Percentiles rank a stretch among this genome's conserved stretches.
These are phyloP conservation scores for Odonthalia washingtoniensis DNA, from an alignment of 31 red algal species.

Conservation along the genomic window DNA sequence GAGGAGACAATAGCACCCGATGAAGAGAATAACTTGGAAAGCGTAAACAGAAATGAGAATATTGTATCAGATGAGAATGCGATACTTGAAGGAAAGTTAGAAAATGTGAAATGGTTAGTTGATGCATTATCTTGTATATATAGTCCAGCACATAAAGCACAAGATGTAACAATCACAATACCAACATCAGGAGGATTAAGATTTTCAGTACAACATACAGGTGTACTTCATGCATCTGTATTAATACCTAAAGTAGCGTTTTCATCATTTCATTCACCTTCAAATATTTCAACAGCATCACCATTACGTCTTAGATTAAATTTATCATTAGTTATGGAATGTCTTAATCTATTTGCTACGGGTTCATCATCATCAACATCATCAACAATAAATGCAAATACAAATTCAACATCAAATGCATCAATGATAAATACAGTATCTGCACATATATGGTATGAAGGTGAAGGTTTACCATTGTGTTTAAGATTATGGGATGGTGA, in stretches of 20 bases:
- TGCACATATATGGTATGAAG: conserved; percentile 45
- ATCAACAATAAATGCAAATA: no score
- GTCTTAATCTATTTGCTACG: conserved; percentile 62
- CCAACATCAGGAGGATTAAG: conserved; percentile 43
- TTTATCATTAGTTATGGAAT: conserved; percentile 62
- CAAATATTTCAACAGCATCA: background rate
- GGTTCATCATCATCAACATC: conserved; percentile 24
- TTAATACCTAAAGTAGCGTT: conserved; percentile 50
- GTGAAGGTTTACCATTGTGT: conserved; percentile 52
- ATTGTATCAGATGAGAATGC: no score
- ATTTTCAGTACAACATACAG: conserved; percentile 49
- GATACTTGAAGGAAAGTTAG: conserved; percentile 56
- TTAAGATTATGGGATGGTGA: conserved; percentile 54
- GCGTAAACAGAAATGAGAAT: no score
- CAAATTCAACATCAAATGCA: no score
- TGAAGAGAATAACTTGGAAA: no score
- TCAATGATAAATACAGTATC: no score
- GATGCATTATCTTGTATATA: conserved; percentile 71
- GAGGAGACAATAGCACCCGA: no score
- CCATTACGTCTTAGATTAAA: conserved; percentile 27
- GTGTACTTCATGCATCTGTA: conserved; percentile 45
- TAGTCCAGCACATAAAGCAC: conserved; percentile 57
- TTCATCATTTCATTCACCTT: conserved; percentile 9
- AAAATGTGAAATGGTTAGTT: conserved; percentile 54
- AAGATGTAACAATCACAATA: conserved; percentile 47